A percentile compares a stretch with the other conserved stretches of the same genome.
These are phyloP conservation scores for Trichocomaceae sp. DNA, from an alignment of 2,329 filamentous ascomycete genomes.

Conservation along the genomic window DNA sequence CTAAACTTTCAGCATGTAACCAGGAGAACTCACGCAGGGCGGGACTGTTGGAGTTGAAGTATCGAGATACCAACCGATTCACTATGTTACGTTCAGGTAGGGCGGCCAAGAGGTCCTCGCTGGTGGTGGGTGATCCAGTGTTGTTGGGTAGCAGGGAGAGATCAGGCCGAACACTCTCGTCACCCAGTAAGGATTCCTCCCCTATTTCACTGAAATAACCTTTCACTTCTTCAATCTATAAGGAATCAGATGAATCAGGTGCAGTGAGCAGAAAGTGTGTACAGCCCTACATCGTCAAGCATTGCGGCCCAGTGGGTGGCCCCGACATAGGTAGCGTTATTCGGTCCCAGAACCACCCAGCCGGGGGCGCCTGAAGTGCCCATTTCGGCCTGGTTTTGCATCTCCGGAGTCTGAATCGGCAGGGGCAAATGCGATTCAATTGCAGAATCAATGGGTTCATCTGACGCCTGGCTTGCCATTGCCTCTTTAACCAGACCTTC, in stretches of 20 bases:
- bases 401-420: not conserved
- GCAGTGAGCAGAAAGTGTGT: not conserved
- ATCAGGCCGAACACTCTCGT: not conserved
- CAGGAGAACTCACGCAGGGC: not conserved
- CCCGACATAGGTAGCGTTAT: constrained; percentile 2
- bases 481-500: constrained; percentile 7
- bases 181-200: not conserved
- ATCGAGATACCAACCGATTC: constrained; percentile 6
- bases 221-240: constrained; percentile 7
- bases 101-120: not conserved
- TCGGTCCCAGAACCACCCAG: not conserved
- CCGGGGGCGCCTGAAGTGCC: not conserved
- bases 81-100: constrained; percentile 3
- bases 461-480: constrained; percentile 7
- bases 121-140: not conserved
- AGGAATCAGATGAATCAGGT: not conserved
- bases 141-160: constrained; percentile 1
- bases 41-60: constrained; percentile 5
- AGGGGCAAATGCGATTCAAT: not conserved
- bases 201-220: not conserved
- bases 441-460: not conserved
- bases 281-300: constrained; percentile 4
- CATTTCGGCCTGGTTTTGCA: not conserved
- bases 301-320: constrained; percentile 6
- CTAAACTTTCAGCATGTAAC: not conserved